Conservation (phyloP, 192 early-diverging fungal species). For the Backusella circina region DNA sequence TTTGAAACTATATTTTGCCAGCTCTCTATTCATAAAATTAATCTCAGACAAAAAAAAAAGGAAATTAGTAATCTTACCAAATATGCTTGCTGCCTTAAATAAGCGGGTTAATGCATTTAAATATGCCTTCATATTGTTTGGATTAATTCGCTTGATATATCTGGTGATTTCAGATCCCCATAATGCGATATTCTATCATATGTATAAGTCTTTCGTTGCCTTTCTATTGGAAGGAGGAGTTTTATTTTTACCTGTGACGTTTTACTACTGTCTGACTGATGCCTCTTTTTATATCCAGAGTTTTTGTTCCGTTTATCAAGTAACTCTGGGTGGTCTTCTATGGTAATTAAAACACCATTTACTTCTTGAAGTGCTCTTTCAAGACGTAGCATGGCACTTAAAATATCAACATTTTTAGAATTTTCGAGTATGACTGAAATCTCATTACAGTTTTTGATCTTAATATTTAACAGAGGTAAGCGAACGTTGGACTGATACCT, state of each 20-base stretch:
- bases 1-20: neutral
- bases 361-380: constrained; percentile 1
- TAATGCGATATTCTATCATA: neutral
- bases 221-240: neutral
- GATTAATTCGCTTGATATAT: neutral
- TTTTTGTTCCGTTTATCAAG: neutral
- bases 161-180: neutral
- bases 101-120: neutral
- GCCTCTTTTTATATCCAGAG: neutral
- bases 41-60: neutral
- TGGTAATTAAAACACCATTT: neutral
- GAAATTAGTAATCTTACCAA: neutral
- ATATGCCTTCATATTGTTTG: constrained; percentile 1
- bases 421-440: neutral
- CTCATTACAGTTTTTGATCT: neutral
- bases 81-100: neutral
- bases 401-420: neutral
- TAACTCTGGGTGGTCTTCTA: neutral
- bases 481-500: constrained; percentile 11
- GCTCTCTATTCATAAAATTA: neutral
- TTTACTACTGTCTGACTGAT: neutral
- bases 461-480: neutral
- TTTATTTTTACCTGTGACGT: constrained; percentile 17
- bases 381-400: neutral
- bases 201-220: neutral